Evolutionary conservation across 1,284 basidiomycete species (phyloP), one percentile per base, ranked within the genome.

Genomic region (Tilletia setariae): DNA sequence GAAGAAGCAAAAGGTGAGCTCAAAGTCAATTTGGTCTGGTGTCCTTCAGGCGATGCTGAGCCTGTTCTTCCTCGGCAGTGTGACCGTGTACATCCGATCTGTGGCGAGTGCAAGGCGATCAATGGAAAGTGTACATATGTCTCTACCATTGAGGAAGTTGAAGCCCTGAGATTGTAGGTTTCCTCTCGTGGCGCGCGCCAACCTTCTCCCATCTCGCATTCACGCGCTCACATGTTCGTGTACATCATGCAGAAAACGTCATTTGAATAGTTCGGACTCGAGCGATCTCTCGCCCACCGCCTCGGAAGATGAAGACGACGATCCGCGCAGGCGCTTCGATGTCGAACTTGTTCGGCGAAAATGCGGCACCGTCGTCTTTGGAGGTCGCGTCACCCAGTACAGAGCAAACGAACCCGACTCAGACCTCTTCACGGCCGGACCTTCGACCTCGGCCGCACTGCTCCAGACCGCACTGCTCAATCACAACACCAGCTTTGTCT

Each of bases 71-170:
- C 44, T 62, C 44, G 3, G 9, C 67, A 70, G 68, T 78, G 77
- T 66, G 74, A 78, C 46, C 76, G 77, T 23, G 70, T 69, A 65
- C 72, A 76, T 44, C 77, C 77, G 30, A 67, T 78, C 56, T 78
- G 77, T 68, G 68, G 70, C 49, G 74, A 77, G 63, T 78, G 77
- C 49, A 67, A 67, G 28, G 72, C 72, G 7, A 67, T 71, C 65
- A 73, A 70, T 23, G 73, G 74, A 23, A 69, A 72, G 21, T 77
- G 76, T 64, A 71, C 72, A 69, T 78, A 76, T 23, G 72, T 75
- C 9, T 51, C 49, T 7, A 51, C 11, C n/a, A 51, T 51, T 21
- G 49, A 51, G 23, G 49, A 51, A 21, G 21, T 51, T 21, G 49
- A 51, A 21, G 49, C 49, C n/a, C 49, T 51, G 15, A 9, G 49